Conservation (phyloP, 345 rosid species). For the Syzygium jambos region DNA sequence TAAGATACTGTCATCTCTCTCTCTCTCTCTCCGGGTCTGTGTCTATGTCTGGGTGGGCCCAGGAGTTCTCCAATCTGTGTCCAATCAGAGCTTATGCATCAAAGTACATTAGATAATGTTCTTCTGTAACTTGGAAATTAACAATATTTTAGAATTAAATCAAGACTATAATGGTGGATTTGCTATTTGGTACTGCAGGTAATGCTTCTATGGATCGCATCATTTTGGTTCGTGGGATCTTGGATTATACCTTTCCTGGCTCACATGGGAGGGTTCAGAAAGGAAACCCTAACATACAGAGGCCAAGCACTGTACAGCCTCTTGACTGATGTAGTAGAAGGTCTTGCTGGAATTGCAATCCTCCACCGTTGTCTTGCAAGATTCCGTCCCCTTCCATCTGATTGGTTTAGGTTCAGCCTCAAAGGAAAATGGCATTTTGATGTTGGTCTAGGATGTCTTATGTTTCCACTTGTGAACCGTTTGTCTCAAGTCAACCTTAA, state of each 20-base stretch:
- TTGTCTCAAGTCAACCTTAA: slow-evolving; percentile 40
- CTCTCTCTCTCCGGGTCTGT: background rate
- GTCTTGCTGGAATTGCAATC: slow-evolving; percentile 36
- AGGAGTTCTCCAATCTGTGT: background rate
- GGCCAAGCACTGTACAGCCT: slow-evolving; percentile 49
- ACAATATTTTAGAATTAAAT: background rate
- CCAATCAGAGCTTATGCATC: background rate
- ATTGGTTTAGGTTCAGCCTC: slow-evolving; percentile 34
- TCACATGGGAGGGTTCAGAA: slow-evolving; percentile 34
- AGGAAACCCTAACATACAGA: slow-evolving; percentile 33
- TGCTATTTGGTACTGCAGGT: slow-evolving; percentile 19
- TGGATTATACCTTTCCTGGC: slow-evolving; percentile 42
- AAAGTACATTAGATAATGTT: background rate
- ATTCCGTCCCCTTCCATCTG: slow-evolving; percentile 32
- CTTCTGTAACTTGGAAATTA: background rate
- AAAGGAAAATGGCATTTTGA: slow-evolving; percentile 42
- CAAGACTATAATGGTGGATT: background rate
- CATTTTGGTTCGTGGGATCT: slow-evolving; percentile 49
- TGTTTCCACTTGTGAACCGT: slow-evolving; percentile 41
- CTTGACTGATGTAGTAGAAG: slow-evolving; percentile 40
- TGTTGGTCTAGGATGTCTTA: slow-evolving; percentile 37
- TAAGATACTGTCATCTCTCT: background rate
- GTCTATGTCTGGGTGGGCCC: background rate
- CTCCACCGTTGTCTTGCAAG: slow-evolving; percentile 33
- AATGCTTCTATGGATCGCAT: slow-evolving; percentile 41